Percentiles rank a stretch among this genome's conserved stretches.
Evolutionary conservation across 23 red algal genomes (phyloP).

Genomic region (Chondrus crispus): DNA sequence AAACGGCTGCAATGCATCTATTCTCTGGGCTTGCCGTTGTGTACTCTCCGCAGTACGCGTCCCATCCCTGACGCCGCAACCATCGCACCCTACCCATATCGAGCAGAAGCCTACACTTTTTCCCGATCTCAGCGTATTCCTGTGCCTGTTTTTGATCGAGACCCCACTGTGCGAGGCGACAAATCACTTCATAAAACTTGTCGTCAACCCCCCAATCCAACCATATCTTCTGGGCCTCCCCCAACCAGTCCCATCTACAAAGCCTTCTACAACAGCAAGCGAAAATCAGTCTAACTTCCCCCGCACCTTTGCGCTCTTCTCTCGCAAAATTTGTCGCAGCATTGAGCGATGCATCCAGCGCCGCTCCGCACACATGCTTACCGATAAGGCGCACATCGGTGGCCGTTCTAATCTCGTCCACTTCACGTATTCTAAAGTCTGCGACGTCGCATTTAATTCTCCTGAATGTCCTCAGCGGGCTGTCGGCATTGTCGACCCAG

Average conservation of each 20-base stretch:
- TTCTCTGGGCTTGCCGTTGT: constrained; percentile 5
- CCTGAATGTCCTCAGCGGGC: not conserved
- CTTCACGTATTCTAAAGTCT: not conserved
- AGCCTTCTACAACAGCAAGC: constrained; percentile 16
- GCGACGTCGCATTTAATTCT: not conserved
- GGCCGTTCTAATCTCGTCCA: not conserved
- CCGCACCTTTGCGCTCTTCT: not conserved
- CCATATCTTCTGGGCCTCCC: not conserved
- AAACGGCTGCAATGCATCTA: constrained; percentile 31
- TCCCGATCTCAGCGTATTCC: not conserved
- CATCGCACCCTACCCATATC: constrained; percentile 37
- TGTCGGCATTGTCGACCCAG: not conserved
- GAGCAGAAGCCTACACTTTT: not conserved
- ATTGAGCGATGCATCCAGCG: not conserved
- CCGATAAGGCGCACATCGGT: not conserved
- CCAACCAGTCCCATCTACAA: not conserved
- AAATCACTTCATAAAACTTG: not conserved
- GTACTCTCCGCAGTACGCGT: not conserved
- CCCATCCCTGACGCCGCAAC: constrained; percentile 16
- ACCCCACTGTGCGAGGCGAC: not conserved
- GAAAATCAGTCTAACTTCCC: not conserved
- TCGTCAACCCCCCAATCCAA: not conserved
- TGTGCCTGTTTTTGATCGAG: not conserved
- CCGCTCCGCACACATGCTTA: constrained; percentile 57
- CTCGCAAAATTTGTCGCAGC: not conserved